These are phyloP conservation scores for Fusarium sp. DNA, from an alignment of 2,329 filamentous ascomycete genomes.

Conservation along the genomic window DNA sequence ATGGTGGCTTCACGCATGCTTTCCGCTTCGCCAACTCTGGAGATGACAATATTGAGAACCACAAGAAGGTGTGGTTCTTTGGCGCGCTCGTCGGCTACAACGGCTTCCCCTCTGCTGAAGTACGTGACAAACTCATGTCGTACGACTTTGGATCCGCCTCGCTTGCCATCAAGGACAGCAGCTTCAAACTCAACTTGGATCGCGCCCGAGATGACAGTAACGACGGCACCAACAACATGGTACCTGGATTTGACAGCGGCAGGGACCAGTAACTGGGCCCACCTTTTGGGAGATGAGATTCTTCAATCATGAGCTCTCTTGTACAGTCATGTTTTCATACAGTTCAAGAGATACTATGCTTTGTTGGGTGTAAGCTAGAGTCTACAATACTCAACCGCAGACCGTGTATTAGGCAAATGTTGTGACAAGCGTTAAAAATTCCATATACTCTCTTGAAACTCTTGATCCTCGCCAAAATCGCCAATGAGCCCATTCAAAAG, in stretches of 20 bases:
- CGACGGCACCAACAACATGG: background rate
- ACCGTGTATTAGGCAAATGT: too few species aligned
- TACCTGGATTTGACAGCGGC: too few species aligned
- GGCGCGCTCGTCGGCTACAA: slow-evolving; percentile 52
- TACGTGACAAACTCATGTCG: slow-evolving; percentile 7
- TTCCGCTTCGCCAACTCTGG: slow-evolving; percentile 52
- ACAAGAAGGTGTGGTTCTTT: slow-evolving; percentile 54
- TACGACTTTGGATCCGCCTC: slow-evolving; percentile 1
- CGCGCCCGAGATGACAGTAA: slow-evolving; percentile 1
- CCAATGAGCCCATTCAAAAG: background rate
- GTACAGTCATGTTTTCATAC: too few species aligned
- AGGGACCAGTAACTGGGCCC: too few species aligned
- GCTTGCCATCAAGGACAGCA: slow-evolving; percentile 9
- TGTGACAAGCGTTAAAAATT: background rate
- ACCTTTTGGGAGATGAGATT: too few species aligned
- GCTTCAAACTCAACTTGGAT: slow-evolving; percentile 8
- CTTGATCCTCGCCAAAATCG: background rate
- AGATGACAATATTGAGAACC: slow-evolving; percentile 53
- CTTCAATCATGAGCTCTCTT: too few species aligned
- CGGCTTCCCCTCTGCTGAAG: slow-evolving; percentile 45
- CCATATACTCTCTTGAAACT: background rate
- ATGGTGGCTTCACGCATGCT: slow-evolving; percentile 53
- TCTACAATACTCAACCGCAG: too few species aligned
- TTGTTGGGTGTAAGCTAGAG: too few species aligned
- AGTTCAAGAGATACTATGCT: too few species aligned